A percentile compares a stretch with the other conserved stretches of the same genome.
Evolutionary conservation across 2,329 filamentous ascomycete genomes (phyloP).

Genomic region (Pseudopyrenochaeta lycopersici): DNA sequence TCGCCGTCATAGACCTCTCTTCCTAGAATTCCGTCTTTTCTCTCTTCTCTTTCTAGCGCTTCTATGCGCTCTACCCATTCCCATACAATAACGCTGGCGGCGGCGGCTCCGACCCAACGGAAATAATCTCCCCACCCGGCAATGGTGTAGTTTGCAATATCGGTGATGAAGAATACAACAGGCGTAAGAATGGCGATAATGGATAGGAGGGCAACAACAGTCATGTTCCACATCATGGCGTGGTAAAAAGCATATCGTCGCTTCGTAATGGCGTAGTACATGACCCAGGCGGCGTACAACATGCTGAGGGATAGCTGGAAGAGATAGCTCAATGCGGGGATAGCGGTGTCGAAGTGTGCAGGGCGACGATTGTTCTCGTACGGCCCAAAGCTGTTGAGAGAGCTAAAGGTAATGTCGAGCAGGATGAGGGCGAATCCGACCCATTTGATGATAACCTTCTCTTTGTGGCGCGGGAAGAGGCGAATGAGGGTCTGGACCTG

Average conservation of each 20-base stretch:
- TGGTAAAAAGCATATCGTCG: conserved; percentile 92
- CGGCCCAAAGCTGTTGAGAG: conserved; percentile 82
- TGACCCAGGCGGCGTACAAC: conserved; percentile 90
- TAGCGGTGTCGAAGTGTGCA: conserved; percentile 83
- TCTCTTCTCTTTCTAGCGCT: conserved; percentile 88
- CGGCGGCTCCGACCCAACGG: conserved; percentile 93
- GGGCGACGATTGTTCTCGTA: conserved; percentile 68
- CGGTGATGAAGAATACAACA: conserved; percentile 90
- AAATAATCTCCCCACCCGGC: conserved; percentile 96
- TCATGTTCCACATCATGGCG: conserved; percentile 88
- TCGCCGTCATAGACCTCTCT: conserved; percentile 93
- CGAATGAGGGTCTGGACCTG: conserved; percentile 97
- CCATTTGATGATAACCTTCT: conserved; percentile 99
- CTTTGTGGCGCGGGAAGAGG: conserved; percentile 92
- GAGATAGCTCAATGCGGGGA: conserved; percentile 89
- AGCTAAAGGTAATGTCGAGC: conserved; percentile 89
- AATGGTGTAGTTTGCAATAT: conserved; percentile 85
- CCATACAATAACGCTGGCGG: conserved; percentile 96
- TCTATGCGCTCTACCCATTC: conserved; percentile 98
- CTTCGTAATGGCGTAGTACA: conserved; percentile 93
- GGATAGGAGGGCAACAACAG: conserved; percentile 79
- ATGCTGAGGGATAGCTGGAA: conserved; percentile 88
- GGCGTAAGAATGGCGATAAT: conserved; percentile 85
- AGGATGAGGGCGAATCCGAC: conserved; percentile 93
- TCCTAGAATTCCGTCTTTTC: conserved; percentile 90